Base-by-base conservation (phyloP, 306 rosid genomes). In the Gynostemma pentaphyllum region DNA sequence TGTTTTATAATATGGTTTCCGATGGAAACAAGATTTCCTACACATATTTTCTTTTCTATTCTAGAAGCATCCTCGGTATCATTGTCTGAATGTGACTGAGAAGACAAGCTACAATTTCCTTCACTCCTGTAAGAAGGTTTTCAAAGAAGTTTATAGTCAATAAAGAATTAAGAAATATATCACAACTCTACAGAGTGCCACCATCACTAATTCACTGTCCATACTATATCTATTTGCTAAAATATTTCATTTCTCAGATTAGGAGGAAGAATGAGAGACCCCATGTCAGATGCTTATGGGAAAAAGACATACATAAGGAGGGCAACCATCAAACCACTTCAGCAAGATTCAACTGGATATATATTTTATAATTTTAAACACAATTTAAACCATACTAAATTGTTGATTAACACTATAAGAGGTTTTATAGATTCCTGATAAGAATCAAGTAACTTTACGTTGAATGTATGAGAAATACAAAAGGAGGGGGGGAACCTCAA, bases 51-150 rank as follows among this genome's bases (percentile, higher is more conserved):
- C 70, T 30, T 45, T 19, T 40, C 71, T 9, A 64, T 21, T 62
- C 73, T 74, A 71, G 59, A 68, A 52, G 55, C 67, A 64, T 80
- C 76, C 73, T 67, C 72, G 14, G 28, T 57, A 27, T 62, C 55
- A 36, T 75, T 72, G 42, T 30, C 64, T 76, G 29, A 75, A 66
- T 75, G 56, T 64, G 68, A 62, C 68, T 80, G 61, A 32, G 70
- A 51, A 45, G 68, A 66, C 8, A 15, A 54, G 50, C 71, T 57
- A 68, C 69, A 45, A 45, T 60, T 41, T 40, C 72, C 60, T 12
- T 62, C 49, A 45, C 64, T 66, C 76, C 95, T 91, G 89, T 75
- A 82, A 49, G 67, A 75, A 27, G 63, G 66, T 45, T 40, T 16
- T 23, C 50, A 39, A 21, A 23, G 70, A 50, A 49, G 11, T n/a